Base-by-base conservation (phyloP, 2,329 filamentous ascomycete genomes). In the Fusarium mundagurra region DNA sequence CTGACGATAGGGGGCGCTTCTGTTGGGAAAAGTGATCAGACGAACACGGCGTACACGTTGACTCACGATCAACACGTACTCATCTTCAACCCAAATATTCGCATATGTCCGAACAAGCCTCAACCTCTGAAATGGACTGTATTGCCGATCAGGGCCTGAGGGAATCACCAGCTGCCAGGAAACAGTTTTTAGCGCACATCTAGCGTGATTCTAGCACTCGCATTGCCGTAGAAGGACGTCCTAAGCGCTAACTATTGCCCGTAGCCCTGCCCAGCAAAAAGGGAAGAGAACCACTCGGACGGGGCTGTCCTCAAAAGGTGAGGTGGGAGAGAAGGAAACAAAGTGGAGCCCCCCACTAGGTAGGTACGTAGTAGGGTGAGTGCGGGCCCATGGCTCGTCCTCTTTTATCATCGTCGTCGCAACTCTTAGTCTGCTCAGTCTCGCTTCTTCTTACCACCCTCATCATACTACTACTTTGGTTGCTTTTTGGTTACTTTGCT, bases 381-480 rank as follows among this genome's bases (percentile, higher is more conserved):
- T 53, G 67, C 66, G 60, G 64, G 59, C 66, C 74, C 74, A 68
- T 72, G 66, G 51, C 57, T 72, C 74, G 65, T 72, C 73, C 68
- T 71, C 76, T 74, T 79, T 77, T 77, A 79, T 79, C 77, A 74
- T 71, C 64, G 70, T 69, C 67, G 76, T 75, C 70, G 77, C 77
- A 77, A 79, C 67, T 69, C 68, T 76, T 62, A 68, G 64, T 68
- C 64, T 48, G 36, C 55, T 73, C 65, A 34, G 64, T 59, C 71
- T 76, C 71, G 63, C 71, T 79, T 71, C 65, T 63, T 76, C 64
- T 68, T 63, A 67, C 67, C 69, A 72, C 66, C 67, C 67, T 69
- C 73, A 66, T 61, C 51, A 43, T 68, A 60, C 59, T 66, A 64
- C 61, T 67, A 61, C 63, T 57, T 61, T 66, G 58, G 67, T 68